Conservation (phyloP, 306 rosid species). For the Glycine soja region DNA sequence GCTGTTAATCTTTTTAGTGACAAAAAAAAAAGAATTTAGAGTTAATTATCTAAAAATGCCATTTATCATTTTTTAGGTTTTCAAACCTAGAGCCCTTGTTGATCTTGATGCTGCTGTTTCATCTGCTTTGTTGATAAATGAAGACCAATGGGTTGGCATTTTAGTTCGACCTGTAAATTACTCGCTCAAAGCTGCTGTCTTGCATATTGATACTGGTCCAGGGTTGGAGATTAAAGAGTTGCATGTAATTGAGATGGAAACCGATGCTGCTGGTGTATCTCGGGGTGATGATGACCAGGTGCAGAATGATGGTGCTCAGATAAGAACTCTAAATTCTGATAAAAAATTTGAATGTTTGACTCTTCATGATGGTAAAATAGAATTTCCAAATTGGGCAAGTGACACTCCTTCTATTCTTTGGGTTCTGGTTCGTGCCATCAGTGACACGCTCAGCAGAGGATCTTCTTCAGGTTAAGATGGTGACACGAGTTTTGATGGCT, state of each 20-base stretch:
- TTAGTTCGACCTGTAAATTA: conserved; percentile 85
- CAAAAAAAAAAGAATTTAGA: not conserved
- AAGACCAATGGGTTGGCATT: conserved; percentile 93
- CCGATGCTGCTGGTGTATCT: conserved; percentile 52
- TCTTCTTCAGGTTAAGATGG: conserved; percentile 86
- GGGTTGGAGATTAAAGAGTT: conserved; percentile 83
- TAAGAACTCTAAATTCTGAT: conserved; percentile 52
- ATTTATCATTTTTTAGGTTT: conserved; percentile 63
- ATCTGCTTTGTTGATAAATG: conserved; percentile 91
- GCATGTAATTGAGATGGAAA: conserved; percentile 83
- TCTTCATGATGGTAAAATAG: conserved; percentile 73
- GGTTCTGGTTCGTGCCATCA: conserved; percentile 79
- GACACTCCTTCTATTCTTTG: conserved; percentile 78
- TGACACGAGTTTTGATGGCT: conserved; percentile 45
- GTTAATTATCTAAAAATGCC: conserved; percentile 45
- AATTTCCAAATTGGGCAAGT: conserved; percentile 98
- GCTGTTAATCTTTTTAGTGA: conserved; percentile 24
- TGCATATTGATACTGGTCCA: conserved; percentile 96
- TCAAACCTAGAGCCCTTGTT: conserved; percentile 91
- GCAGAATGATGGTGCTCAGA: conserved; percentile 52
- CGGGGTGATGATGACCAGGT: conserved; percentile 50
- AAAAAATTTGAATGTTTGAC: conserved; percentile 64
- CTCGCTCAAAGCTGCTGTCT: conserved; percentile 87
- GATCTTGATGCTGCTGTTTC: conserved; percentile 94
- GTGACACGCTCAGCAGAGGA: conserved; percentile 80